Evolutionary conservation across 2,329 filamentous ascomycete genomes (phyloP).

Genomic region (Sclerotinia glacialis): DNA sequence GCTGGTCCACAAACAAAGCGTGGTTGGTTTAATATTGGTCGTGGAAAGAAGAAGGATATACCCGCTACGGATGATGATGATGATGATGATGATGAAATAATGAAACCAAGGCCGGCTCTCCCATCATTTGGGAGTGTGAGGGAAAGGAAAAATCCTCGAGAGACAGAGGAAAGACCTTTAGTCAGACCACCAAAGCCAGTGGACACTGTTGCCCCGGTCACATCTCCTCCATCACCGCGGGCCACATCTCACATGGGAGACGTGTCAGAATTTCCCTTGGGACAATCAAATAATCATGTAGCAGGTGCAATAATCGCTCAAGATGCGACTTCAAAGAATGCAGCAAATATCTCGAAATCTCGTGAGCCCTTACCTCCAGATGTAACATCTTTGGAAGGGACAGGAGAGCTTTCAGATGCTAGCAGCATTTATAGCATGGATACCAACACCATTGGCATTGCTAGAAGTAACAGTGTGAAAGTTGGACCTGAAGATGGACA

Average conservation of each 20-base stretch:
- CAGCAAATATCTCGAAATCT: conserved; percentile 55
- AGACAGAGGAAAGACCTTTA: conserved; percentile 56
- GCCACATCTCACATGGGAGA: conserved; percentile 31
- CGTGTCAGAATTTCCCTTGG: conserved; percentile 29
- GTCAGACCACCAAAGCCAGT: conserved; percentile 51
- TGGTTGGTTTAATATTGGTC: conserved; percentile 53
- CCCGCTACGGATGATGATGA: conserved; percentile 43
- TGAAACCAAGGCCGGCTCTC: conserved; percentile 71
- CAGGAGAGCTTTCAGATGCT: conserved; percentile 60
- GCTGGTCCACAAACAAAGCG: conserved; percentile 46
- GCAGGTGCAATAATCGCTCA: conserved; percentile 55
- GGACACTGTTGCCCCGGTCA: conserved; percentile 27
- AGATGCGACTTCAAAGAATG: conserved; percentile 52
- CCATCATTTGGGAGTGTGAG: conserved; percentile 74
- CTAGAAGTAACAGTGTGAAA: conserved; percentile 26
- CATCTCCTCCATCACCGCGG: conserved; percentile 33
- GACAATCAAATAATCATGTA: conserved; percentile 57
- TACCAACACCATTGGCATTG: conserved; percentile 23
- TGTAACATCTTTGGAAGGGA: conserved; percentile 66
- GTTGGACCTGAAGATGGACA: conserved; percentile 27
- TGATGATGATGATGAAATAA: conserved; percentile 59
- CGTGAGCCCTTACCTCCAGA: conserved; percentile 68
- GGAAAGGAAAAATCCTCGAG: conserved; percentile 56
- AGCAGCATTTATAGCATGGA: conserved; percentile 42
- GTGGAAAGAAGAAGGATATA: conserved; percentile 51